Evolutionary conservation across 345 rosid species (phyloP).

Genomic region (Sonneratia caseolaris): DNA sequence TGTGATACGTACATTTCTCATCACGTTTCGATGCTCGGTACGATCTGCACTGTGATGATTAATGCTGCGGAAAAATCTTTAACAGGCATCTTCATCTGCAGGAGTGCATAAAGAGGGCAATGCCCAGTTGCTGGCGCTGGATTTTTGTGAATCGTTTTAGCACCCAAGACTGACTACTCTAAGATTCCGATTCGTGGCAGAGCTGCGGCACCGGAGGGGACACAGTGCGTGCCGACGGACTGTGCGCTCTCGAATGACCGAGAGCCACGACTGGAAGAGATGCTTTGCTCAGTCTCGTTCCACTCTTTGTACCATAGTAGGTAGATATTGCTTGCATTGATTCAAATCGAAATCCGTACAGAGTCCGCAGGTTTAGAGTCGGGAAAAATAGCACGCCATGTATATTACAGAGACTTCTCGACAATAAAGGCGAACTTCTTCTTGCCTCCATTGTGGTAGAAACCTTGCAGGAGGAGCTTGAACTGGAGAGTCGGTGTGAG

Average conservation of each 20-base stretch:
- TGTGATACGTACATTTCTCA: too few species aligned
- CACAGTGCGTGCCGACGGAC: background rate
- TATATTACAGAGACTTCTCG: background rate
- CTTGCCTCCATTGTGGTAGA: background rate
- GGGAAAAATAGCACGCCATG: background rate
- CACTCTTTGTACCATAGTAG: constrained; percentile 2
- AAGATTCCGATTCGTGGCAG: background rate
- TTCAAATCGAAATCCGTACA: background rate
- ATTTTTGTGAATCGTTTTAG: constrained; percentile 1
- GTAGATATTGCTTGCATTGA: background rate
- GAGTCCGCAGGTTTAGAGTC: background rate
- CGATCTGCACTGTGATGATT: background rate
- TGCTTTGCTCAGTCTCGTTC: background rate
- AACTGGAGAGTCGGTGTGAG: background rate
- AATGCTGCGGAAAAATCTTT: background rate
- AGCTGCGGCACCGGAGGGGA: background rate
- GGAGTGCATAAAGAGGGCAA: constrained; percentile 4
- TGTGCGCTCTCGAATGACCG: background rate
- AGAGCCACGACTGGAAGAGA: background rate
- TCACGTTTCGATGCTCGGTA: too few species aligned
- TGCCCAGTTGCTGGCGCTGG: background rate
- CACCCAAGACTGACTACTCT: background rate
- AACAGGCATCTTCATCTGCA: constrained; percentile 4
- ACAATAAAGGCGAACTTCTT: background rate
- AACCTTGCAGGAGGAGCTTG: background rate